A percentile compares a stretch with the other conserved stretches of the same genome.
Conservation (phyloP, 2,329 filamentous ascomycete genomes). For the Rhynchosporium graminicola region DNA sequence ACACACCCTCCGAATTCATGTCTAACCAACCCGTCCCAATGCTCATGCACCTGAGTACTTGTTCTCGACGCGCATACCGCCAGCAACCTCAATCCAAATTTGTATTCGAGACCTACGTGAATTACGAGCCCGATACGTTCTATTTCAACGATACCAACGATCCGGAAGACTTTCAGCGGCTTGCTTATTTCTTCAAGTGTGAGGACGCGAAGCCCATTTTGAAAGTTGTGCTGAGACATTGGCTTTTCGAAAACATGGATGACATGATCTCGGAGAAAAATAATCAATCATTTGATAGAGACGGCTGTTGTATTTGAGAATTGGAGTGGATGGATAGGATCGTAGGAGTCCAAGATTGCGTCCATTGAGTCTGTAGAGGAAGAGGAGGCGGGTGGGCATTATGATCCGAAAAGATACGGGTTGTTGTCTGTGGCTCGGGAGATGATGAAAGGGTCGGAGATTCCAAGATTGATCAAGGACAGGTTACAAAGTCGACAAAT, state of each 20-base stretch:
- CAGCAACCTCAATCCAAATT: neutral
- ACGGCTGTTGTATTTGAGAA: neutral
- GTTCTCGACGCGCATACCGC: neutral
- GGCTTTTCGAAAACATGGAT: neutral
- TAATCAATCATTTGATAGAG: neutral
- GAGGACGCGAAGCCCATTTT: neutral
- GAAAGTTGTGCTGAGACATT: constrained; percentile 3
- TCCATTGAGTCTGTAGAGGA: neutral
- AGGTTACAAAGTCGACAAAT: too few species aligned
- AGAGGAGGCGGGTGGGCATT: neutral
- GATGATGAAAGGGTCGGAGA: neutral
- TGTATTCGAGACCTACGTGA: constrained; percentile 1
- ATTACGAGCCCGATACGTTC: constrained; percentile 1
- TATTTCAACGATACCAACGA: constrained; percentile 2
- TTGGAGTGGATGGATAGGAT: constrained; percentile 2
- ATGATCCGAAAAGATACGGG: too few species aligned
- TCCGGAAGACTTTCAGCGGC: constrained; percentile 4
- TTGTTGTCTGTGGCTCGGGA: neutral
- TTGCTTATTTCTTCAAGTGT: neutral
- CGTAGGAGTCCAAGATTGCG: neutral
- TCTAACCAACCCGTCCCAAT: neutral
- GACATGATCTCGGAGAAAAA: neutral
- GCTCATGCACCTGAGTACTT: neutral
- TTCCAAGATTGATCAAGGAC: too few species aligned
- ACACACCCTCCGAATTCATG: neutral